Evolutionary conservation across 257 asterid species (phyloP).

Genomic region (Solanum chmielewskii): DNA sequence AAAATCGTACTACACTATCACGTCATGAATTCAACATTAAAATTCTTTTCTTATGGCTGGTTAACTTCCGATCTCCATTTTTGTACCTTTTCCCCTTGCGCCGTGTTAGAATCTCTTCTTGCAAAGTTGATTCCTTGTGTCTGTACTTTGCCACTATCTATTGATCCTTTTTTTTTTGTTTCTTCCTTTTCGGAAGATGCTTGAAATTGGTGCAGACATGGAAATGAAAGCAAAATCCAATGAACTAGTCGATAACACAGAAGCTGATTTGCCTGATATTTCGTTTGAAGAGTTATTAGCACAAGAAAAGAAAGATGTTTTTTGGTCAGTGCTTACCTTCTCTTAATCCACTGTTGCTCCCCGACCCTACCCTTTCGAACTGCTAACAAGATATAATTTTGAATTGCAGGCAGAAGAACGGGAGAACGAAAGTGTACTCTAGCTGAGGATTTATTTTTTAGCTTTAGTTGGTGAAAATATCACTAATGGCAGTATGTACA

Average conservation of each 20-base stretch:
- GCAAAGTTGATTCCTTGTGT: neutral
- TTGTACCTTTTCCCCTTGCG: neutral
- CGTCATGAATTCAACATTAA: neutral
- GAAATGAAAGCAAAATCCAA: slow-evolving; percentile 38
- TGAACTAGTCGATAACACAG: slow-evolving; percentile 26
- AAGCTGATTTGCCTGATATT: slow-evolving; percentile 40
- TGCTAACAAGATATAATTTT: neutral
- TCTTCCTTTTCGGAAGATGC: slow-evolving; percentile 31
- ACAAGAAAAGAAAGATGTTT: slow-evolving; percentile 68
- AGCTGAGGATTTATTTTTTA: slow-evolving; percentile 8
- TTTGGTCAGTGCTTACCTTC: slow-evolving; percentile 38
- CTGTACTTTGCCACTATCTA: neutral
- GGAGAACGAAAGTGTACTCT: slow-evolving; percentile 35
- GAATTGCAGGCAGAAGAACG: slow-evolving; percentile 60
- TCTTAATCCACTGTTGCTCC: neutral
- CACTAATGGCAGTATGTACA: slow-evolving; percentile 22
- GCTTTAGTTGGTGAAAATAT: slow-evolving; percentile 7
- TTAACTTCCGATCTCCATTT: neutral
- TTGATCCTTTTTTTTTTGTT: neutral
- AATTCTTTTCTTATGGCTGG: neutral
- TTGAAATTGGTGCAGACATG: slow-evolving; percentile 49
- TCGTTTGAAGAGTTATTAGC: slow-evolving; percentile 78
- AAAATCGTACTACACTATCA: neutral
- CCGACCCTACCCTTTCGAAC: neutral
- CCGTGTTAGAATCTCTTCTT: neutral